Base-by-base conservation (phyloP, 805 yeast genomes). In the Kodamaea kaohsiungensis region DNA sequence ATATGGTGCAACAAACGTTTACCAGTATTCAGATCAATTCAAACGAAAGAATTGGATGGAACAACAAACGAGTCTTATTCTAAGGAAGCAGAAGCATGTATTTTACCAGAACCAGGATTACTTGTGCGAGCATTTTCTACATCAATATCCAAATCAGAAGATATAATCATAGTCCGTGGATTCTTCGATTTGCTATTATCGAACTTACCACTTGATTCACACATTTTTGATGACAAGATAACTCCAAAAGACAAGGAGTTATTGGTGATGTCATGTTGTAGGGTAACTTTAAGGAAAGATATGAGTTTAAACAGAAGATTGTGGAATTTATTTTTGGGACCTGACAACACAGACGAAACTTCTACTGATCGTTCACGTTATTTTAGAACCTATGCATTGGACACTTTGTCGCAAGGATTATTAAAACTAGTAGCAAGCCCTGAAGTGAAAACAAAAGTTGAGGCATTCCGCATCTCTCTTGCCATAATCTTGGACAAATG, bases 271-370 rank as follows among this genome's bases (percentile, higher is more conserved):
- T 76, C 84, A 8, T 86, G 91, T 39, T 80, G 91, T 22, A 70
- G 78, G 9, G 85, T 92, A 0, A 87, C 95, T 2, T 72, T 91
- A 45, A 83, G 87, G 46, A 86, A 86, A 61, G 99, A 95, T 68
- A 91, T 95, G 97, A 91, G 98, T 7, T 78, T 95, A 55, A 95
- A 95, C 68, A 80, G 99, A 69, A 80, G 99, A 62, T 77, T 95
- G 17, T 92, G 98, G 97, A 86, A 81, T 55, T 95, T 97, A 96
- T 72, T 95, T 7, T 69, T 93, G 27, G 98, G 98, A 0, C 95
- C 97, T 1, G 91, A 86, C 15, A 50, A 65, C 2, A 13, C 54
- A 16, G 38, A 52, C 46, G 45, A 49, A 15, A 18, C 48, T 3
- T 13, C 25, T 1, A 17, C 38, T 2, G 12, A 74, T 6, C 68